A percentile compares a stretch with the other conserved stretches of the same genome.
phyloP scores from a whole-genome alignment of 441 rosid genomes.

The Geranium incanum region DNA sequence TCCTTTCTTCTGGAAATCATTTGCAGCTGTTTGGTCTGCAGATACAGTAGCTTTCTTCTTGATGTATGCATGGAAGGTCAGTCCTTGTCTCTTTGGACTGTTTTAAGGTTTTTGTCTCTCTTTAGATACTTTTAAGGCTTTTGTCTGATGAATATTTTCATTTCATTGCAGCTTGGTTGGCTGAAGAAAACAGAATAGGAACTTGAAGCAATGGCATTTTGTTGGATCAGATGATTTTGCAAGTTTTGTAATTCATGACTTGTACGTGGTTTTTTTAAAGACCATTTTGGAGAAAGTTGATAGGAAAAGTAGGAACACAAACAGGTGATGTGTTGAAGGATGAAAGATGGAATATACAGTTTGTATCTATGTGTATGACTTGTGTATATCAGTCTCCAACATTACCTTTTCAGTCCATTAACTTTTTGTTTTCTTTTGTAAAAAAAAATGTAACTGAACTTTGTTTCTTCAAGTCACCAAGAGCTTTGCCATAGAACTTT shows the following conservation, averaged over 20 bases:
- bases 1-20: slow-evolving; percentile 87
- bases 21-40: slow-evolving; percentile 90
- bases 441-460: too few relatives aligned
- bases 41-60: slow-evolving; percentile 76
- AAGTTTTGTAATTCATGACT: neutral
- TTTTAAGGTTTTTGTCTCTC: neutral
- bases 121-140: too few relatives aligned
- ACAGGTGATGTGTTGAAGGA: neutral
- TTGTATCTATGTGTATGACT: neutral
- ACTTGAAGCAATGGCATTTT: slow-evolving; percentile 1
- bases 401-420: neutral
- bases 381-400: neutral
- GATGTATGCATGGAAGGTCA: slow-evolving; percentile 98
- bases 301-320: neutral
- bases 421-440: too few relatives aligned
- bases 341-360: neutral
- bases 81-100: neutral
- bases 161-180: slow-evolving; percentile 61
- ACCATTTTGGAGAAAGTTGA: slow-evolving; percentile 7
- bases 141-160: neutral
- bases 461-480: too few relatives aligned
- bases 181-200: slow-evolving; percentile 41
- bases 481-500: too few relatives aligned
- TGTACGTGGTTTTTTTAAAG: neutral
- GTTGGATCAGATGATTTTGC: slow-evolving; percentile 3